These are phyloP conservation scores for Solanum chacoense DNA, from an alignment of 305 asterid species.

Conservation along the genomic window DNA sequence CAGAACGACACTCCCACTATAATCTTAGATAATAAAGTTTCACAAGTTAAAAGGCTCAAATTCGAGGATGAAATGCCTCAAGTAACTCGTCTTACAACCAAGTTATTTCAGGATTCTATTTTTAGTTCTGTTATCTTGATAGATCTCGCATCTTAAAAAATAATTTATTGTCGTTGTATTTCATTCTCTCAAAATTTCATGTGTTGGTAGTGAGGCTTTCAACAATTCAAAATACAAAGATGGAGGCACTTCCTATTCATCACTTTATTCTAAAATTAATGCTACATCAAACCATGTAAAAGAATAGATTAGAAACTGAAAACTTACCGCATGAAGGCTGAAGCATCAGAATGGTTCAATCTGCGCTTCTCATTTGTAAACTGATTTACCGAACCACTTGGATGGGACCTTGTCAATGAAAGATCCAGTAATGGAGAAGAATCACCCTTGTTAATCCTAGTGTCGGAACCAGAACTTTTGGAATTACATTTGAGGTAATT, in stretches of 20 bases:
- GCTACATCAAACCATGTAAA: neutral
- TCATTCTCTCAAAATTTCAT: neutral
- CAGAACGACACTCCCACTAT: neutral
- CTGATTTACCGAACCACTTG: conserved; percentile 35
- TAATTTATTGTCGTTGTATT: neutral
- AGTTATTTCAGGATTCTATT: neutral
- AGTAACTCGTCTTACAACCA: neutral
- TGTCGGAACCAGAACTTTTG: conserved; percentile 21
- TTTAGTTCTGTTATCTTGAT: neutral
- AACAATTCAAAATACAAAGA: neutral
- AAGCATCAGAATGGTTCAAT: conserved; percentile 79
- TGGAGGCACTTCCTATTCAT: neutral
- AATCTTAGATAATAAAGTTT: neutral
- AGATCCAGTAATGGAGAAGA: conserved; percentile 53
- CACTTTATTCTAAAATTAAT: neutral
- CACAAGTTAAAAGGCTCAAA: neutral
- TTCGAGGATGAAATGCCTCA: neutral
- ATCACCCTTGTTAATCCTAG: conserved; percentile 37
- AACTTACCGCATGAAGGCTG: conserved; percentile 93
- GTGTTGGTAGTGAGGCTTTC: neutral
- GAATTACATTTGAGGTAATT: conserved; percentile 31
- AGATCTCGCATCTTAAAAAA: neutral
- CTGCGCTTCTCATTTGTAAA: conserved; percentile 31
- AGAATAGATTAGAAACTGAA: neutral
- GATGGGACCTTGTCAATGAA: conserved; percentile 55